A percentile compares a stretch with the other conserved stretches of the same genome.
Conservation (phyloP, 2,329 filamentous ascomycete genomes). For the Aspergillus sp. region DNA sequence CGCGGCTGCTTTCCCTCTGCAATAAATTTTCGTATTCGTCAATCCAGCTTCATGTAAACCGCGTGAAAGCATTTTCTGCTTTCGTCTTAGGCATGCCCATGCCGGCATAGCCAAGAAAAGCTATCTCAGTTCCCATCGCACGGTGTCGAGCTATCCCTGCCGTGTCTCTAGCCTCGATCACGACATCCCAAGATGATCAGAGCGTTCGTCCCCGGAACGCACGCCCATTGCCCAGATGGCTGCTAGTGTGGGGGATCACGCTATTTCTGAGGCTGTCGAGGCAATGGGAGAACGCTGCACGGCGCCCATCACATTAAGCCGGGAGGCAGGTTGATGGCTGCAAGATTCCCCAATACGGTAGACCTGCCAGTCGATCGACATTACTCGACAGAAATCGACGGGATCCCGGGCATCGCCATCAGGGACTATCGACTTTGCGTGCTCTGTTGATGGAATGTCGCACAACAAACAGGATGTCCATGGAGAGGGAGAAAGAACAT, state of each 20-base stretch:
- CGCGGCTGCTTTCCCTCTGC: neutral
- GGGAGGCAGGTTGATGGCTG: neutral
- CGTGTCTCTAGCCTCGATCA: neutral
- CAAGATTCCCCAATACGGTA: neutral
- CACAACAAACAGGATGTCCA: neutral
- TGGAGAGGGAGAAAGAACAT: neutral
- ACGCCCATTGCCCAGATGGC: neutral
- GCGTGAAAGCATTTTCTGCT: neutral
- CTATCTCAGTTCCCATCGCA: neutral
- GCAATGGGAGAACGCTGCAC: neutral
- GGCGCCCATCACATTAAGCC: neutral
- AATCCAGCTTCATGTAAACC: neutral
- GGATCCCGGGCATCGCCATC: neutral
- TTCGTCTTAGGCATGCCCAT: neutral
- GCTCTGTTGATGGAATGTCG: constrained; percentile 3
- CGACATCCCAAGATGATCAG: neutral
- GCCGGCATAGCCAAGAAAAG: too few relatives aligned
- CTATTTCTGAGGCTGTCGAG: neutral
- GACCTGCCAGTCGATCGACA: neutral
- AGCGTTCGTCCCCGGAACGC: neutral
- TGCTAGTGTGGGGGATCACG: neutral
- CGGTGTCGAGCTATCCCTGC: neutral
- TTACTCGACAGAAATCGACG: neutral
- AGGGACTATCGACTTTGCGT: constrained; percentile 6
- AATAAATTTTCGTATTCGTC: neutral